Evolutionary conservation across 331 rosid species (phyloP).

Genomic region (Pyrus hybrid): DNA sequence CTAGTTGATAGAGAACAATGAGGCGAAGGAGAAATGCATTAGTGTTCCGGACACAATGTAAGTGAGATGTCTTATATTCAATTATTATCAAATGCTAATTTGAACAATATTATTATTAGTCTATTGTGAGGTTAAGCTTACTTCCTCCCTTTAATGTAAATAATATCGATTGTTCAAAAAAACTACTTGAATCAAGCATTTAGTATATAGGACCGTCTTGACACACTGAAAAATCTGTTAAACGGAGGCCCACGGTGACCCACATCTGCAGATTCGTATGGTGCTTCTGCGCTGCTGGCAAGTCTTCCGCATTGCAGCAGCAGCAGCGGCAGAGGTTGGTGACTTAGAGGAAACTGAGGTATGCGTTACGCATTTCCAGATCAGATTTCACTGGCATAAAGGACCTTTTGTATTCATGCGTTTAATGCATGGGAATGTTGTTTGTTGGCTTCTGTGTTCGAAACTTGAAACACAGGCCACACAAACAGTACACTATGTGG

Average conservation of each 20-base stretch:
- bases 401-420: not conserved
- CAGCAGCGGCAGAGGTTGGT: too few relatives aligned
- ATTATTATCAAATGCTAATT: too few relatives aligned
- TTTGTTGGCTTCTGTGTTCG: not conserved
- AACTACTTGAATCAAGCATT: too few relatives aligned
- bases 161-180: too few relatives aligned
- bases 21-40: too few relatives aligned
- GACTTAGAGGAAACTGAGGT: not conserved
- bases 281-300: not conserved
- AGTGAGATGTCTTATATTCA: too few relatives aligned
- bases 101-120: fast-evolving
- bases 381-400: not conserved
- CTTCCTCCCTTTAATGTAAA: fast-evolving
- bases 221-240: too few relatives aligned
- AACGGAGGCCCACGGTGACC: too few relatives aligned
- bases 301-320: not conserved
- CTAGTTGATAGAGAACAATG: not conserved
- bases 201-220: too few relatives aligned
- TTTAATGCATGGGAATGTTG: not conserved
- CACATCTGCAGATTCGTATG: not conserved
- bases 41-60: too few relatives aligned
- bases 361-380: not conserved
- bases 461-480: not conserved
- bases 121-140: too few relatives aligned
- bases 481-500: not conserved